phyloP scores from a whole-genome alignment of 2,329 filamentous ascomycete species.

The Venturia nashicola region DNA sequence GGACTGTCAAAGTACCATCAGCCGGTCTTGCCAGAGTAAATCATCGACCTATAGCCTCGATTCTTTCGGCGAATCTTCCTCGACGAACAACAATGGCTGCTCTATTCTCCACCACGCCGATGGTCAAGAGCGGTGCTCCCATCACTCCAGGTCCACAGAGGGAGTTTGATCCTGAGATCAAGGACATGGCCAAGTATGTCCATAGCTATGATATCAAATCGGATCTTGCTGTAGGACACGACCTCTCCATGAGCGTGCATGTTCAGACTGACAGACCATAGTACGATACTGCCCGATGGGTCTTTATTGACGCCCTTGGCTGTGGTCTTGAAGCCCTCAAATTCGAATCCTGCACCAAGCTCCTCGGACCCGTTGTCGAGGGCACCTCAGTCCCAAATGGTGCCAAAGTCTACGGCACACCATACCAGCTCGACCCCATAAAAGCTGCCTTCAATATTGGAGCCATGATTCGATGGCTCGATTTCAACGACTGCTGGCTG shows the following conservation, averaged over 20 bases:
- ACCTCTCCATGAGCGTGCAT: background rate
- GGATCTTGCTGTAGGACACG: constrained; percentile 68
- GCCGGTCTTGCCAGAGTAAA: background rate
- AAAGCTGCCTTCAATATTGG: constrained; percentile 98
- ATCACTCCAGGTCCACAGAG: background rate
- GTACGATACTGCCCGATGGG: constrained; percentile 93
- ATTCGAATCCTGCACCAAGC: constrained; percentile 92
- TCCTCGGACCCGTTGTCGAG: constrained; percentile 82
- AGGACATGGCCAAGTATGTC: constrained; percentile 89
- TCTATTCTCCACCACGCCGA: constrained; percentile 4
- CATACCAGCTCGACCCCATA: constrained; percentile 88
- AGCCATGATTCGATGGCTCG: constrained; percentile 96
- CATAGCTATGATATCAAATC: constrained; percentile 86
- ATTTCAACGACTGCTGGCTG: constrained; percentile 99
- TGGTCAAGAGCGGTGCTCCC: background rate
- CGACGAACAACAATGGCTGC: constrained; percentile 6
- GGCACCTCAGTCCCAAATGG: constrained; percentile 89
- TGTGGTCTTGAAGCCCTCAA: constrained; percentile 91
- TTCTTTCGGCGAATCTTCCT: background rate
- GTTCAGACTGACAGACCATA: constrained; percentile 22
- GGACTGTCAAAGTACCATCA: constrained; percentile 1
- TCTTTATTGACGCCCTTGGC: constrained; percentile 92
- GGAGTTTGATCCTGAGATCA: constrained; percentile 38
- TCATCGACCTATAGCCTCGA: constrained; percentile 1
- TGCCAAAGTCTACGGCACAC: constrained; percentile 78